Evolutionary conservation across 2,329 filamentous ascomycete species (phyloP).

Genomic region (Myriosclerotinia duriaeana): DNA sequence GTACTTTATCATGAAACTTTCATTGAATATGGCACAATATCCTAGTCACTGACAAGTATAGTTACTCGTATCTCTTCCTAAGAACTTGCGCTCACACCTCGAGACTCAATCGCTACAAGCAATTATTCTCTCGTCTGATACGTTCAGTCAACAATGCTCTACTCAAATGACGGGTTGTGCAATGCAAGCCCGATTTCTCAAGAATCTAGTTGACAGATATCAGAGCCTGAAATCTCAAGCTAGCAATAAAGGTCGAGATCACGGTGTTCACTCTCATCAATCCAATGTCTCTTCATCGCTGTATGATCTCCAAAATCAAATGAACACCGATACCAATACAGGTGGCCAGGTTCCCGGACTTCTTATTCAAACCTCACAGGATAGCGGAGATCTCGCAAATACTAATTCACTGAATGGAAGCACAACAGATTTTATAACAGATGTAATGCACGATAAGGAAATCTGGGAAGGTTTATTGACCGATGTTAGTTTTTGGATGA

Average conservation of each 20-base stretch:
- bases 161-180: conserved; percentile 38
- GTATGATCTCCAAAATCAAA: not conserved
- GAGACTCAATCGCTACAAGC: conserved; percentile 27
- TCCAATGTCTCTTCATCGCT: too few species aligned
- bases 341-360: not conserved
- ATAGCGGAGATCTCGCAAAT: not conserved
- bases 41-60: not conserved
- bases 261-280: not conserved
- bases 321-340: not conserved
- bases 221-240: conserved; percentile 21
- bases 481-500: conserved; percentile 38
- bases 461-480: conserved; percentile 39
- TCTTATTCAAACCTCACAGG: not conserved
- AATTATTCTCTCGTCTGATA: conserved; percentile 27
- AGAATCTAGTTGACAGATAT: conserved; percentile 34
- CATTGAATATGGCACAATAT: too few species aligned
- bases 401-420: not conserved
- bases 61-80: conserved; percentile 13
- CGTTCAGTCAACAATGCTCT: conserved; percentile 39
- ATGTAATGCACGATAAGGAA: conserved; percentile 32
- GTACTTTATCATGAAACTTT: too few species aligned
- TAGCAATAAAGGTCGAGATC: not conserved
- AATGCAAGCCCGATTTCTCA: conserved; percentile 41
- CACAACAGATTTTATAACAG: conserved; percentile 17
- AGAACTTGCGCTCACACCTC: conserved; percentile 23